Evolutionary conservation across 805 yeast genomes (phyloP).

Genomic region (Blastobotrys muscicola): DNA sequence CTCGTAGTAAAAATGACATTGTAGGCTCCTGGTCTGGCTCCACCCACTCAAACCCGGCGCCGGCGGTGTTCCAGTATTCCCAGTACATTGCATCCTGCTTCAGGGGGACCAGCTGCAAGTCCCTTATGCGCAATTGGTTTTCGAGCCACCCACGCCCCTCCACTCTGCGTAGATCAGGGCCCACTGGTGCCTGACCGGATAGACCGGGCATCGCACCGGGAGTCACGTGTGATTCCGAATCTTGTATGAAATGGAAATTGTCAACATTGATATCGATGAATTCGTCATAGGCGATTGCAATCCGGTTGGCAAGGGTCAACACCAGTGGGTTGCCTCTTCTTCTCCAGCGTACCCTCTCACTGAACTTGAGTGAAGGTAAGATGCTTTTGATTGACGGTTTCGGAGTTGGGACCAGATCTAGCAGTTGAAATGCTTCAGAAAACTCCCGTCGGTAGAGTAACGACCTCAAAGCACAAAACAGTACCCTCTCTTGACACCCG

Average conservation of each 20-base stretch:
- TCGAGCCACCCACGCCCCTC: background rate
- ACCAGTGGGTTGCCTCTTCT: no score
- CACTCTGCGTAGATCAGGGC: constrained; percentile 4
- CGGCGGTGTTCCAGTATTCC: constrained; percentile 80
- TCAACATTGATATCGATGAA: constrained; percentile 5
- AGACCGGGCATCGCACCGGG: background rate
- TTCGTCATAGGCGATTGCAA: constrained; percentile 19
- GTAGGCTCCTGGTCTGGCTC: constrained; percentile 91
- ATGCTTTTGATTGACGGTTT: no score
- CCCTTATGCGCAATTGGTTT: background rate
- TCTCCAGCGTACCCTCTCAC: background rate
- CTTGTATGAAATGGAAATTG: constrained; percentile 5
- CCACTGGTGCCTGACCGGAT: constrained; percentile 3
- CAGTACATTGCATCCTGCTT: constrained; percentile 36
- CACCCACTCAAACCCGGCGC: constrained; percentile 78
- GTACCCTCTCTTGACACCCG: no score
- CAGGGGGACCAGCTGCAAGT: background rate
- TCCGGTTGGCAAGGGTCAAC: constrained; percentile 1
- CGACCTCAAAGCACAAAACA: no score
- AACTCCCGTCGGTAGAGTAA: no score
- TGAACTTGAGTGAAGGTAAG: no score
- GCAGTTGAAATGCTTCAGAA: background rate
- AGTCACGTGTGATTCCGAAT: background rate
- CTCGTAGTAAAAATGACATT: constrained; percentile 24
- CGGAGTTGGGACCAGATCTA: background rate